Conservation (phyloP, 768 basidiomycete species). For the Sarcodon sp. region DNA sequence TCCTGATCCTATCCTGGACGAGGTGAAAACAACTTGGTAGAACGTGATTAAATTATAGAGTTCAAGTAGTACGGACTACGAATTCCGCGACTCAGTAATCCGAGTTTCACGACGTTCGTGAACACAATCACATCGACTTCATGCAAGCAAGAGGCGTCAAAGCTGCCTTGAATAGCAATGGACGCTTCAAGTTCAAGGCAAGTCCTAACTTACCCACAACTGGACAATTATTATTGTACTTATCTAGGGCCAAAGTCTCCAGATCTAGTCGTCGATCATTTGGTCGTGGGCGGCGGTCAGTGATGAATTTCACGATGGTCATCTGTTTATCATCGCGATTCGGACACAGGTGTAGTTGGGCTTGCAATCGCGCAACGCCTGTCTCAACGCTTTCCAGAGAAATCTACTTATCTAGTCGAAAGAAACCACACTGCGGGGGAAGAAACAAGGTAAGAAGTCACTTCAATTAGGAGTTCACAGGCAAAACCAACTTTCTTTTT, state of each 20-base stretch:
- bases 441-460: constrained; percentile 58
- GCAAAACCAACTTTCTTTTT: constrained; percentile 1
- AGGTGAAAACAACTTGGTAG: no score
- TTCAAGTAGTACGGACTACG: no score
- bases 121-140: no score
- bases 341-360: constrained; percentile 63
- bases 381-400: constrained; percentile 44
- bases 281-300: constrained; percentile 81
- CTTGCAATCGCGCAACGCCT: constrained; percentile 76
- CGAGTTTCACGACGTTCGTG: no score
- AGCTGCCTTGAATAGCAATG: constrained; percentile 48
- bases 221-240: not conserved
- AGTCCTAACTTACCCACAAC: not conserved
- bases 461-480: not conserved
- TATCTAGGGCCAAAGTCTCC: constrained; percentile 31
- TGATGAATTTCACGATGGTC: not conserved
- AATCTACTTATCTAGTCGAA: constrained; percentile 75
- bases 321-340: not conserved
- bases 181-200: constrained; percentile 52
- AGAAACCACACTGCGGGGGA: constrained; percentile 64
- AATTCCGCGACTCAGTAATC: no score
- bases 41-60: no score
- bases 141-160: constrained; percentile 36
- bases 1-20: no score
- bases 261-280: constrained; percentile 63